Conservation (phyloP, 108 stramenopile genomes). For the Cyclostephanos invisitatus region DNA sequence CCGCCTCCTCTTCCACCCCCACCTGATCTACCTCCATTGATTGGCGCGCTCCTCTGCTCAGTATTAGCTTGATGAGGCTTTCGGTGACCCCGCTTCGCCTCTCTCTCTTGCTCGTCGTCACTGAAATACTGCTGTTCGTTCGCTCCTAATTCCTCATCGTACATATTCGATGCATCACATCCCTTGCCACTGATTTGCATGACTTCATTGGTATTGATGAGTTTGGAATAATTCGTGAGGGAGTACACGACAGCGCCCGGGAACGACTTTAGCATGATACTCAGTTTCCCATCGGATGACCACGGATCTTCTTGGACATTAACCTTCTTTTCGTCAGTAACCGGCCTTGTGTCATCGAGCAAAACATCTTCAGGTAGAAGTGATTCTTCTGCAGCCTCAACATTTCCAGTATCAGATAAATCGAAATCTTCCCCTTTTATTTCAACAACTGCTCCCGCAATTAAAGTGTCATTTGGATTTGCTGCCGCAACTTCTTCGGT, state of each 20-base stretch:
- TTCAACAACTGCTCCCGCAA: neutral
- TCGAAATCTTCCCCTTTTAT: neutral
- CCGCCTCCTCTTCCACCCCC: constrained; percentile 11
- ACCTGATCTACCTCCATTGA: constrained; percentile 13
- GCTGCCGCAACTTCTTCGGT: neutral
- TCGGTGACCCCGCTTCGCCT: constrained; percentile 56
- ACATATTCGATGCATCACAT: constrained; percentile 85
- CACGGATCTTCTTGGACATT: constrained; percentile 62
- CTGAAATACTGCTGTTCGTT: constrained; percentile 72
- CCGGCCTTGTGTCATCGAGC: neutral
- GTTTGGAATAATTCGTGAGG: constrained; percentile 58
- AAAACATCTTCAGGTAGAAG: neutral
- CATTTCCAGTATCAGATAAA: too few species aligned
- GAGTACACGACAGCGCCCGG: constrained; percentile 58
- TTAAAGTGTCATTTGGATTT: neutral
- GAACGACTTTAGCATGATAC: constrained; percentile 41
- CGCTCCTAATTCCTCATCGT: constrained; percentile 78
- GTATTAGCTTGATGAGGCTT: constrained; percentile 4
- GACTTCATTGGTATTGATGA: constrained; percentile 65
- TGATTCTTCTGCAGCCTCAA: too few species aligned
- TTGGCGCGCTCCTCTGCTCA: constrained; percentile 13
- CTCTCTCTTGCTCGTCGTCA: constrained; percentile 82
- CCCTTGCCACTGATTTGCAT: constrained; percentile 71
- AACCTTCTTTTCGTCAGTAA: neutral
- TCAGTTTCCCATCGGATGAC: constrained; percentile 60